Evolutionary conservation across 2,329 filamentous ascomycete genomes (phyloP).

Genomic region (Colletotrichum karsti): DNA sequence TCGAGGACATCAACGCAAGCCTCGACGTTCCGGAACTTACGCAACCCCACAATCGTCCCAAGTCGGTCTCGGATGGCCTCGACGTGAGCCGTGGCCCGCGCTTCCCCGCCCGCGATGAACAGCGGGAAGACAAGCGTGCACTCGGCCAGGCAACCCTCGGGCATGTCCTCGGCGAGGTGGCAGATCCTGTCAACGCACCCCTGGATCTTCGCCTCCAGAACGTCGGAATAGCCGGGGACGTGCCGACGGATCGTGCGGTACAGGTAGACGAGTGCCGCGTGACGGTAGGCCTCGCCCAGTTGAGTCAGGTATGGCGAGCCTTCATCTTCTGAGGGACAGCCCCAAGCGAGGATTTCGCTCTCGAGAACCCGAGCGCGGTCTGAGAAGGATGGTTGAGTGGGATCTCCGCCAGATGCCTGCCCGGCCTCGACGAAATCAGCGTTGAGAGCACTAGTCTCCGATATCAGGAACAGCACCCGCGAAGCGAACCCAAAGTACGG

Average conservation of each 20-base stretch:
- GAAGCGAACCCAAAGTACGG: constrained; percentile 26
- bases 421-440: not conserved
- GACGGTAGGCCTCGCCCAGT: not conserved
- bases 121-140: constrained; percentile 6
- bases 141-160: not conserved
- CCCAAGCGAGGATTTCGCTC: not conserved
- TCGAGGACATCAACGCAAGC: constrained; percentile 15
- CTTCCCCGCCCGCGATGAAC: constrained; percentile 2
- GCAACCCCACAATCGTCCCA: not conserved
- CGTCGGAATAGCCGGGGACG: not conserved
- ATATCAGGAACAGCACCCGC: constrained; percentile 7
- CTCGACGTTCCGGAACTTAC: constrained; percentile 19
- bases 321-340: not conserved
- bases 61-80: not conserved
- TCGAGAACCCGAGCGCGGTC: not conserved
- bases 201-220: not conserved
- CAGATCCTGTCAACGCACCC: not conserved
- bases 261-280: not conserved
- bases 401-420: not conserved
- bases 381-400: not conserved
- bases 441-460: constrained; percentile 14
- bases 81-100: not conserved
- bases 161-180: not conserved
- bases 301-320: not conserved
- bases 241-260: not conserved